These are phyloP conservation scores for Coniochaeta ligniaria DNA, from an alignment of 2,329 filamentous ascomycete species.

Conservation along the genomic window DNA sequence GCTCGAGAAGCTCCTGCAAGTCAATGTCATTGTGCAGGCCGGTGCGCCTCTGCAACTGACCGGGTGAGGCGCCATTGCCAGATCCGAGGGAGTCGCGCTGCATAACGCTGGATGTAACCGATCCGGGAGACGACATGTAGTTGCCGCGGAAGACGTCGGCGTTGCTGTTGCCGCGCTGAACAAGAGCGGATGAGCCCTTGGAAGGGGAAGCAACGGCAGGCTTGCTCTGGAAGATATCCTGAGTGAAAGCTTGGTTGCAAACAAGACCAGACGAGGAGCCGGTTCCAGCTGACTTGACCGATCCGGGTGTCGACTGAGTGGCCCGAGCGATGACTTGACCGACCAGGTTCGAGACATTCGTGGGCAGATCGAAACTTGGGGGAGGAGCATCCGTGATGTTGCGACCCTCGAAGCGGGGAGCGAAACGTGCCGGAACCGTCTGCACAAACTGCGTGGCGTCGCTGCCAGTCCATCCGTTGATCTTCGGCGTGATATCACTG, in stretches of 20 bases:
- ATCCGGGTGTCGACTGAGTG: background rate
- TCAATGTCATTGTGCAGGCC: background rate
- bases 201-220: background rate
- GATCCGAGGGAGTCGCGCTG: background rate
- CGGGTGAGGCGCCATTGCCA: background rate
- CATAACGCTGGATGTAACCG: background rate
- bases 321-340: background rate
- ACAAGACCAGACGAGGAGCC: background rate
- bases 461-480: background rate
- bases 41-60: background rate
- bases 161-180: background rate
- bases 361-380: background rate
- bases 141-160: background rate
- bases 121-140: background rate
- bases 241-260: background rate
- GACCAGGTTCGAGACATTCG: background rate
- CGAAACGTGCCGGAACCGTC: background rate
- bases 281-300: background rate
- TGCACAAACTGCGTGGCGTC: background rate
- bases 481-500: background rate
- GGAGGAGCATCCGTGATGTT: background rate
- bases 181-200: background rate
- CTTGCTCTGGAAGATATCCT: background rate
- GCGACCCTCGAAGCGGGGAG: background rate
- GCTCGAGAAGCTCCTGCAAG: background rate